phyloP scores from a whole-genome alignment of 768 basidiomycete genomes.

The Amyloporia xantha region DNA sequence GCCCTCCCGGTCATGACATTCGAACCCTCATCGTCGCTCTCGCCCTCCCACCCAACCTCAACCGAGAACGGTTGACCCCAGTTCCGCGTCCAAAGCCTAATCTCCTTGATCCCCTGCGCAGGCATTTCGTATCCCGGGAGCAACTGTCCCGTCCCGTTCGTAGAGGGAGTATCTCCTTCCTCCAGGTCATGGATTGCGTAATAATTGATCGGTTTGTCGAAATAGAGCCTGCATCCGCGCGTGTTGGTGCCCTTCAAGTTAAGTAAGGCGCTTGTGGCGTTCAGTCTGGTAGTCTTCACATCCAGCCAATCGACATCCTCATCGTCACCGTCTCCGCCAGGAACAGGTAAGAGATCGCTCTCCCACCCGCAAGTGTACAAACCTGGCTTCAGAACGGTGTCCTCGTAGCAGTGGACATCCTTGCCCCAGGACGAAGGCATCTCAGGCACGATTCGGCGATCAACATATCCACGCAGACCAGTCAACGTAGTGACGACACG shows the following conservation, averaged over 20 bases:
- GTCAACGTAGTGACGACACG: slow-evolving; percentile 38
- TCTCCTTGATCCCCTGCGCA: slow-evolving; percentile 28
- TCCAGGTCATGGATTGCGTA: slow-evolving; percentile 34
- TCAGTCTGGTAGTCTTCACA: slow-evolving; percentile 34
- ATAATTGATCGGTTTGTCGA: slow-evolving; percentile 41
- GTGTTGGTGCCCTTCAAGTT: slow-evolving; percentile 51
- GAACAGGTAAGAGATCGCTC: slow-evolving; percentile 33
- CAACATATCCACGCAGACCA: slow-evolving; percentile 38
- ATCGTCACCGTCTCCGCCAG: slow-evolving; percentile 18
- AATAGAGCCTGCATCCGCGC: slow-evolving; percentile 54
- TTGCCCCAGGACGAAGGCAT: slow-evolving; percentile 45
- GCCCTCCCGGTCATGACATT: slow-evolving; percentile 34
- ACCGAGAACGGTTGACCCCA: slow-evolving; percentile 52
- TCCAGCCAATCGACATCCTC: slow-evolving; percentile 34
- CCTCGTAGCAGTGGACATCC: slow-evolving; percentile 27
- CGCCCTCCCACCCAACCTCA: slow-evolving; percentile 41
- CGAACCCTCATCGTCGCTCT: slow-evolving; percentile 7
- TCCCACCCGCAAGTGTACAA: slow-evolving; percentile 47
- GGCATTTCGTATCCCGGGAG: slow-evolving; percentile 32
- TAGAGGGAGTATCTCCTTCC: slow-evolving; percentile 12
- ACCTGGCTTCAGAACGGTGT: slow-evolving; percentile 24
- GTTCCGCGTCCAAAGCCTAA: slow-evolving; percentile 54
- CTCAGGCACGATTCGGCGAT: slow-evolving; percentile 36
- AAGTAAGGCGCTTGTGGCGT: slow-evolving; percentile 41
- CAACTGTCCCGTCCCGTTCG: slow-evolving; percentile 1